Conservation (phyloP, 306 rosid genomes). For the Hippophae gyantsensis region DNA sequence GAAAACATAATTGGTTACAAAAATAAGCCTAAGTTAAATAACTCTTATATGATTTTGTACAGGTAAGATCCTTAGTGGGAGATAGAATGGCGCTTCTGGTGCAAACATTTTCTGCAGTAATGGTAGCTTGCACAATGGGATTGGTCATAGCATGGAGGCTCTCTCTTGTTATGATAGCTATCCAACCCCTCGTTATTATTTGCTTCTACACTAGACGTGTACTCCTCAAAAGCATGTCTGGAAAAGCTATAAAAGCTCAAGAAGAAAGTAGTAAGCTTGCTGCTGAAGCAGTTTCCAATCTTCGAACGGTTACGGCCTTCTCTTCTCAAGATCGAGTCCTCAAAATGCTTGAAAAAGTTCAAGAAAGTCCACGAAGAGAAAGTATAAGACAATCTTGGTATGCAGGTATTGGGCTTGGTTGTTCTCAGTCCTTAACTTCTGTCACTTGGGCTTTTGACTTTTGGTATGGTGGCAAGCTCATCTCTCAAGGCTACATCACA, state of each 20-base stretch:
- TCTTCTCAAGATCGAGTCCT: constrained; percentile 31
- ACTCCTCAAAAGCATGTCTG: constrained; percentile 23
- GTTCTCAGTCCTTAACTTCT: constrained; percentile 12
- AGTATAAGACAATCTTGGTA: constrained; percentile 28
- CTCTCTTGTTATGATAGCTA: constrained; percentile 26
- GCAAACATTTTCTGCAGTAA: constrained; percentile 33
- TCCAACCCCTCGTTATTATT: constrained; percentile 33
- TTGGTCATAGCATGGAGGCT: constrained; percentile 42
- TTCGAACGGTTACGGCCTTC: constrained; percentile 31
- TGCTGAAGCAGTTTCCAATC: constrained; percentile 32
- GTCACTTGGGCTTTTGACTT: constrained; percentile 21
- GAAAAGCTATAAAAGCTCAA: constrained; percentile 17
- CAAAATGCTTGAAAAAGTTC: constrained; percentile 24
- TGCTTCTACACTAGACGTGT: constrained; percentile 24
- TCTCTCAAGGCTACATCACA: constrained; percentile 11
- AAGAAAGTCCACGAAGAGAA: constrained; percentile 26
- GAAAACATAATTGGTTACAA: too few species aligned
- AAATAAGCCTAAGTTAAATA: too few species aligned
- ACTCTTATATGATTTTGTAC: neutral
- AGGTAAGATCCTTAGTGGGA: constrained; percentile 44
- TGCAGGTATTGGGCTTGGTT: constrained; percentile 31
- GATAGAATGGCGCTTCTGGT: constrained; percentile 36
- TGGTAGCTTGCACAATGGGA: constrained; percentile 40
- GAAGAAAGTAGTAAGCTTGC: constrained; percentile 35
- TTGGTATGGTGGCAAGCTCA: constrained; percentile 41